Conservation (phyloP, 192 early-diverging fungal genomes). For the Ambispora gerdemannii region DNA sequence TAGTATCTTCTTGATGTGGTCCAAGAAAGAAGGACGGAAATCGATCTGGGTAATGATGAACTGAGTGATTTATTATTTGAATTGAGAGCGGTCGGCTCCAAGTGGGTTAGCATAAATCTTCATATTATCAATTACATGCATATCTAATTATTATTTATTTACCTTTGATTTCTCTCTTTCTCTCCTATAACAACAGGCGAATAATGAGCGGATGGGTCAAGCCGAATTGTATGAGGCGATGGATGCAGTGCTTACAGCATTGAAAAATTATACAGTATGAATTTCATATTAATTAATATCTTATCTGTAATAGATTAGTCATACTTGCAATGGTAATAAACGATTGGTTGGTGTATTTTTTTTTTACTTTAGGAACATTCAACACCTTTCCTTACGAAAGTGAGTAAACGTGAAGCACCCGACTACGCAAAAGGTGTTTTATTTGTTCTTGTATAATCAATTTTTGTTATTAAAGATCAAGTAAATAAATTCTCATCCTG, state of each 20-base stretch:
- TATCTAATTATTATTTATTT: background rate
- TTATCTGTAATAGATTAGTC: background rate
- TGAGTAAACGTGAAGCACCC: conserved; percentile 85
- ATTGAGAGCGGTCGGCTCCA: conserved; percentile 75
- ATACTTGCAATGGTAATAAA: no score
- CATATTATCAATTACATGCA: background rate
- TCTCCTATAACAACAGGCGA: conserved; percentile 56
- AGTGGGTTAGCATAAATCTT: conserved; percentile 59
- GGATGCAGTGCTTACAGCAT: conserved; percentile 77
- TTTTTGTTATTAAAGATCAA: background rate
- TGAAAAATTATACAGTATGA: conserved; percentile 71
- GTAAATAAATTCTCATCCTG: background rate
- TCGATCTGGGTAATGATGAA: conserved; percentile 63
- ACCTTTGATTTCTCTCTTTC: no score
- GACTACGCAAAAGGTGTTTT: conserved; percentile 80
- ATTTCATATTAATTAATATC: background rate
- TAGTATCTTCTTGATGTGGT: conserved; percentile 77
- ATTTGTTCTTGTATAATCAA: background rate
- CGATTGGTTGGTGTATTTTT: no score
- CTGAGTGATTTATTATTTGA: conserved; percentile 73
- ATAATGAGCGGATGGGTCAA: conserved; percentile 80
- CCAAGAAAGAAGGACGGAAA: conserved; percentile 63
- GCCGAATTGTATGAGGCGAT: conserved; percentile 88
- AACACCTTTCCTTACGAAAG: conserved; percentile 80
- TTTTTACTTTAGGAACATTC: conserved; percentile 62